Evolutionary conservation across 371 early-diverging fungal genomes (phyloP).

Genomic region (Zychaea mexicana): DNA sequence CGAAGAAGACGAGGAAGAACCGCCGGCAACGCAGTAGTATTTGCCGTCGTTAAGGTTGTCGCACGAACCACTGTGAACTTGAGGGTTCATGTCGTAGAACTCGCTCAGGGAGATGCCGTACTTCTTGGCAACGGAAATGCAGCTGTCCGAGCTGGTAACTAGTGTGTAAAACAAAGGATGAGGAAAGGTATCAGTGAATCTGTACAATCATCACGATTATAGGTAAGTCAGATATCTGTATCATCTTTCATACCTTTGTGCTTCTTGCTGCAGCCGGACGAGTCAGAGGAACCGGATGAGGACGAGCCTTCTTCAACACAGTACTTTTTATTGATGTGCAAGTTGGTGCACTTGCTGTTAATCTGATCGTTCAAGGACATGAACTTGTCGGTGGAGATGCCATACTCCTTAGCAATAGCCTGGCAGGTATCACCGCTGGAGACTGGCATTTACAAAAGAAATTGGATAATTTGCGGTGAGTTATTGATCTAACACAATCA

Average conservation of each 20-base stretch:
- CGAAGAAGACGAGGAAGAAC: not conserved
- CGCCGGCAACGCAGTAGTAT: slow-evolving; percentile 23
- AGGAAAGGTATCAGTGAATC: not conserved
- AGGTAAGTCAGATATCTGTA: too few relatives aligned
- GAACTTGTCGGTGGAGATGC: slow-evolving; percentile 24
- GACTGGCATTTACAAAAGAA: slow-evolving; percentile 14
- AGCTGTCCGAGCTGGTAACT: slow-evolving; percentile 29
- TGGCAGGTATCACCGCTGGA: slow-evolving; percentile 35
- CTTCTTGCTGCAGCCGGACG: slow-evolving; percentile 19
- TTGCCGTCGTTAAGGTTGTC: slow-evolving; percentile 33
- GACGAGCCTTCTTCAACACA: slow-evolving; percentile 32
- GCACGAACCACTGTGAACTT: slow-evolving; percentile 29
- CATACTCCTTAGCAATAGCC: slow-evolving; percentile 28
- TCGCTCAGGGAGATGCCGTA: slow-evolving; percentile 26
- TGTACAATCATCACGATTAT: too few relatives aligned
- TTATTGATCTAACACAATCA: slow-evolving; percentile 7
- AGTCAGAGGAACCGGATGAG: slow-evolving; percentile 4
- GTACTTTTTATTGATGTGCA: slow-evolving; percentile 43
- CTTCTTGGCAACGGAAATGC: slow-evolving; percentile 25
- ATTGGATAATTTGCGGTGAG: not conserved
- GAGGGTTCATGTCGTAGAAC: slow-evolving; percentile 28
- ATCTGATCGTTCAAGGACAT: slow-evolving; percentile 36
- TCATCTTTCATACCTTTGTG: slow-evolving; percentile 27
- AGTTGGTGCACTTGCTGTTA: slow-evolving; percentile 40
- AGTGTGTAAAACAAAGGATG: not conserved